Base-by-base conservation (phyloP, 495 filamentous ascomycete genomes). In the Xylaria telfairii region DNA sequence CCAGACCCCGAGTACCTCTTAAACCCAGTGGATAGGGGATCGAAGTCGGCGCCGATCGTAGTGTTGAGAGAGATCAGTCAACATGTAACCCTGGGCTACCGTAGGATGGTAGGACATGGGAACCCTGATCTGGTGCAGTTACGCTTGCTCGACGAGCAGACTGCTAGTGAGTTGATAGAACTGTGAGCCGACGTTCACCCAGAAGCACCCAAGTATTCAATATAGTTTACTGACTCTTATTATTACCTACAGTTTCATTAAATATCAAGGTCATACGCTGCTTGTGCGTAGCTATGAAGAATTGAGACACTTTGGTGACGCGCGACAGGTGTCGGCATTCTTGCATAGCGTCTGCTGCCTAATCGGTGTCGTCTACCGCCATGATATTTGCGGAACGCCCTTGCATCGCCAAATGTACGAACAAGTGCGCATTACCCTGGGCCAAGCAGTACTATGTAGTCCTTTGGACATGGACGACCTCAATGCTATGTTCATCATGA, bases 401-500 rank as follows among this genome's bases (percentile, higher is more conserved):
- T 46, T 74, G 34, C 74, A 78, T 47, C 70, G 72, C 17, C 74
- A 74, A 46, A 71, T 78, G 3, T 76, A 76, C 34, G 76, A 78
- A 30, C 76, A 78, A 65, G 67, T 76, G 42, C 72, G 74, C 19
- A n/a, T 73, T 44, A 76, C 69, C 15, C 74, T 78, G 2, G 76
- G 76, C 28, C 74, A 78, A 42, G 76, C 72, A 21, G 47, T 74
- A 24, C 63, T 78, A 7, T 74, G 74, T 4, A 78, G 76, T 39
- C 76, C 74, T 15, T 61, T 78, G 17, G 72, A 74, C 59, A 66
- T 78, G 24, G 74, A 78, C 46, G 76, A 78, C 53, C 73, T 78
- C 47, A 78, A 78, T 32, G 76, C 76, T 12, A 68, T 78, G 63
- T 54, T 78, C 41, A 78, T 78, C 57, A 78, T 78, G 76, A 78